Evolutionary conservation across 345 rosid species (phyloP).

Genomic region (Acer campestre): DNA sequence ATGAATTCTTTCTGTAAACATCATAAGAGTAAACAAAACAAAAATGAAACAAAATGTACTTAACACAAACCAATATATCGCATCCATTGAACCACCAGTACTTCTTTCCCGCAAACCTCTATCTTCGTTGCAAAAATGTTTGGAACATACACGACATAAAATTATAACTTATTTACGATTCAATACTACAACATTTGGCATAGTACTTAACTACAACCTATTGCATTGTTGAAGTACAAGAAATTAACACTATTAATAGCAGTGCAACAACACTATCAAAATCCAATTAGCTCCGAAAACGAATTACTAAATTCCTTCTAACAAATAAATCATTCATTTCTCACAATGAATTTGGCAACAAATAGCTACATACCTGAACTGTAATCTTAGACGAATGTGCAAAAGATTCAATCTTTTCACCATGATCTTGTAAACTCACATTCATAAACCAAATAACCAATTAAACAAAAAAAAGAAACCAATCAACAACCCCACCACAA

Average conservation of each 20-base stretch:
- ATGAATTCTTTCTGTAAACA: conserved; percentile 46
- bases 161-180: background rate
- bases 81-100: background rate
- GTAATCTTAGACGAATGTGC: conserved; percentile 40
- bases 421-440: conserved; percentile 56
- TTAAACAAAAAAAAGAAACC: conserved; percentile 48
- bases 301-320: background rate
- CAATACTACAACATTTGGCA: background rate
- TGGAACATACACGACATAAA: background rate
- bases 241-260: background rate
- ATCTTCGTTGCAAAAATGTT: background rate
- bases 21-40: background rate
- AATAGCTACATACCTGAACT: conserved; percentile 40
- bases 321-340: background rate
- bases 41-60: background rate
- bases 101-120: background rate
- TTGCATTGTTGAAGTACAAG: background rate
- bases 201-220: background rate
- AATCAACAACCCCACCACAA: conserved; percentile 55
- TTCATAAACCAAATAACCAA: conserved; percentile 73
- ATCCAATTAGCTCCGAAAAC: background rate
- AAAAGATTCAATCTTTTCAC: conserved; percentile 33
- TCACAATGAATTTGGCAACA: background rate
- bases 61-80: background rate
- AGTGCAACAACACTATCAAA: background rate